phyloP scores from a whole-genome alignment of 2,329 filamentous ascomycete species.

The Penicillium verrucosum region DNA sequence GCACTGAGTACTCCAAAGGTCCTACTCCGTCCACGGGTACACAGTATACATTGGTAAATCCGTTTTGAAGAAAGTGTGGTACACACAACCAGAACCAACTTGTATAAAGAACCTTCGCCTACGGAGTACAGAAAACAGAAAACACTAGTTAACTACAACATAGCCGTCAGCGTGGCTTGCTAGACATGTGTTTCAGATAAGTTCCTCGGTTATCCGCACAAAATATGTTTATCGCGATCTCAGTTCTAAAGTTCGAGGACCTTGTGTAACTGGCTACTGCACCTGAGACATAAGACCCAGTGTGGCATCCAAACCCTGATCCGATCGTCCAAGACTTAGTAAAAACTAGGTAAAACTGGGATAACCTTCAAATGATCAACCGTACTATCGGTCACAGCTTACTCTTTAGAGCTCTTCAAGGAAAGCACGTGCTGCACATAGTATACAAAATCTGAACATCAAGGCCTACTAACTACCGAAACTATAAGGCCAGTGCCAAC shows the following conservation, averaged over 20 bases:
- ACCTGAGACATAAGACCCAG: constrained; percentile 12
- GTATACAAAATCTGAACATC: background rate
- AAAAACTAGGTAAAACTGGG: background rate
- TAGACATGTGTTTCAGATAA: constrained; percentile 2
- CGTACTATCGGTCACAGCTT: background rate
- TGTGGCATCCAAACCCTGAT: constrained; percentile 5
- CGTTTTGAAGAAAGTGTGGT: background rate
- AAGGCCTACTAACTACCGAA: background rate
- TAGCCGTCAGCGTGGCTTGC: background rate
- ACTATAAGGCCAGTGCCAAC: background rate
- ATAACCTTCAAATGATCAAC: constrained; percentile 2
- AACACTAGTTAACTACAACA: background rate
- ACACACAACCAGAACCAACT: background rate
- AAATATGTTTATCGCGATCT: constrained; percentile 2
- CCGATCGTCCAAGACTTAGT: background rate
- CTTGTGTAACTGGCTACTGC: background rate
- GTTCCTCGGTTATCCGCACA: constrained; percentile 10
- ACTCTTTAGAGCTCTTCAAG: background rate
- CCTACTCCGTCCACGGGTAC: too few species aligned
- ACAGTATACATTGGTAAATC: background rate
- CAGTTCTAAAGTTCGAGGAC: constrained; percentile 1
- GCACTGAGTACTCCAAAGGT: too few species aligned
- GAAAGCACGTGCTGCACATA: background rate
- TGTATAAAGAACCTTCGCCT: background rate
- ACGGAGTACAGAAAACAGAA: background rate